These are phyloP conservation scores for Colletotrichum tofieldiae DNA, from an alignment of 2,329 filamentous ascomycete genomes.

Conservation along the genomic window DNA sequence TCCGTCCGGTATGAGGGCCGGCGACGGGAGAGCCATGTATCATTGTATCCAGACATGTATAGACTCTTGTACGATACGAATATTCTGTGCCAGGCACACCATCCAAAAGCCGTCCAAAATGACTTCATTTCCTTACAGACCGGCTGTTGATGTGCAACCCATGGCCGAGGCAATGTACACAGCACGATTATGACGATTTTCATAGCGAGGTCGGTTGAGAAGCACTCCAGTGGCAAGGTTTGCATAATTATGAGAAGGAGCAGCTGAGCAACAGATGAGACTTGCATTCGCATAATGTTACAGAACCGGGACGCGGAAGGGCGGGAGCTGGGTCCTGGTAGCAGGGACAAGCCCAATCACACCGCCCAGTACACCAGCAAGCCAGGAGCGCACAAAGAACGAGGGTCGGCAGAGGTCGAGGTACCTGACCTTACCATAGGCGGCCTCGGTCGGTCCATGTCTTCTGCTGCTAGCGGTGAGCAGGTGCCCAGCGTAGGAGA, in stretches of 20 bases:
- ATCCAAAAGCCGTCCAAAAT: constrained; percentile 6
- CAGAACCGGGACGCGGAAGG: constrained; percentile 39
- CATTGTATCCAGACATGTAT: constrained; percentile 42
- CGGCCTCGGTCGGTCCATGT: constrained; percentile 16
- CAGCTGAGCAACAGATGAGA: constrained; percentile 25
- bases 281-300: constrained; percentile 39
- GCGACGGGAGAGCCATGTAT: constrained; percentile 30
- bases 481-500: constrained; percentile 36
- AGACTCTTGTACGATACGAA: constrained; percentile 42
- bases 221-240: neutral
- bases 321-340: constrained; percentile 39
- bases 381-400: constrained; percentile 20
- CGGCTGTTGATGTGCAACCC: neutral
- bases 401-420: constrained; percentile 2
- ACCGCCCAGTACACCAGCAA: constrained; percentile 30
- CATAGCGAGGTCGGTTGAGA: neutral
- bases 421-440: constrained; percentile 18
- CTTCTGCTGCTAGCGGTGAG: constrained; percentile 38
- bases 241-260: constrained; percentile 27
- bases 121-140: neutral
- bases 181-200: neutral
- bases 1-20: neutral
- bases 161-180: neutral
- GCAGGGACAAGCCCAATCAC: constrained; percentile 31
- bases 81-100: constrained; percentile 21